Evolutionary conservation across 495 filamentous ascomycete species (phyloP).

Genomic region (Diplogelasinospora grovesii): DNA sequence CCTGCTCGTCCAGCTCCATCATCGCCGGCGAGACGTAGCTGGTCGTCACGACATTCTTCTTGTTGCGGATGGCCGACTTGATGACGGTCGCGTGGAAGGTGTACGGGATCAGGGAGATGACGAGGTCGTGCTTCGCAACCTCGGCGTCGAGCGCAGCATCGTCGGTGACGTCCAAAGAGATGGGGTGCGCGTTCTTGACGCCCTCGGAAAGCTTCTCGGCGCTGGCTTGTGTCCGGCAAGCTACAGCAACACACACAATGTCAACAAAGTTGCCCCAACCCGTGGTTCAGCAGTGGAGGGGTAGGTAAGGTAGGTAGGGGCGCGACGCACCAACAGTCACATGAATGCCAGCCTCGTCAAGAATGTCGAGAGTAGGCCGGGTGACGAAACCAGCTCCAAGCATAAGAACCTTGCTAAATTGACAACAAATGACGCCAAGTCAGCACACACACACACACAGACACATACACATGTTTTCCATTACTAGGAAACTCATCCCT

Average conservation of each 20-base stretch:
- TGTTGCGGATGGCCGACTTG: conserved; percentile 85
- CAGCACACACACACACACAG: no score
- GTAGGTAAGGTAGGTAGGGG: background rate
- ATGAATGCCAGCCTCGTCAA: conserved; percentile 66
- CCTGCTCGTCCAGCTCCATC: conserved; percentile 73
- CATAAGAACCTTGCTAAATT: conserved; percentile 51
- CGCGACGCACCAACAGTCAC: conserved; percentile 71
- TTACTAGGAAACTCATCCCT: no score
- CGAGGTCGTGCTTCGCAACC: conserved; percentile 70
- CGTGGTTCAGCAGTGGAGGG: no score
- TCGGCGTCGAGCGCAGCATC: conserved; percentile 67
- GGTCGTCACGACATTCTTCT: conserved; percentile 97
- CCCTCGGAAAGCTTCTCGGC: conserved; percentile 69
- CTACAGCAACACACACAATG: no score
- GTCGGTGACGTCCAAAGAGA: conserved; percentile 78
- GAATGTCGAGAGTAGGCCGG: conserved; percentile 70
- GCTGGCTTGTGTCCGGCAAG: conserved; percentile 75
- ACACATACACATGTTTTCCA: background rate
- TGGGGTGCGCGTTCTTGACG: conserved; percentile 61
- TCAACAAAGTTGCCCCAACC: no score
- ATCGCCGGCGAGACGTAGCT: conserved; percentile 90
- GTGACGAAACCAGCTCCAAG: conserved; percentile 78
- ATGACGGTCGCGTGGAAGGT: conserved; percentile 86
- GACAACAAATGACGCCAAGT: no score
- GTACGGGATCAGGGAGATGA: conserved; percentile 84